phyloP scores from a whole-genome alignment of 2,329 filamentous ascomycete genomes.

The Blumeria hordei region DNA sequence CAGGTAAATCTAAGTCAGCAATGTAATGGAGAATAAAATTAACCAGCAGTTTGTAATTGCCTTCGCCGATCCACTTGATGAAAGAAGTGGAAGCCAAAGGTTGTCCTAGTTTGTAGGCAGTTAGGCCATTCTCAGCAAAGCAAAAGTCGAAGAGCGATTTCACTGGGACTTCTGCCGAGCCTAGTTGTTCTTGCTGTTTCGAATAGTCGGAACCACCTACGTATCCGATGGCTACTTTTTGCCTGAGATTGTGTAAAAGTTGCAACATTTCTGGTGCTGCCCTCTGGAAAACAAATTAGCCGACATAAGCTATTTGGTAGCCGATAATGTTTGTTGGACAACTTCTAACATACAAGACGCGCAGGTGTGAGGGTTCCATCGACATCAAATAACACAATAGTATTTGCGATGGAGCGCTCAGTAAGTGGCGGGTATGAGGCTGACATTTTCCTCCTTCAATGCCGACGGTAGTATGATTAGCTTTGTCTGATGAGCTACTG shows the following conservation, averaged over 20 bases:
- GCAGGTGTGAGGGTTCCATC: constrained; percentile 77
- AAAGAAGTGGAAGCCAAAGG: constrained; percentile 59
- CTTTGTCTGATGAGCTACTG: too few relatives aligned
- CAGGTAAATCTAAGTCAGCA: constrained; percentile 58
- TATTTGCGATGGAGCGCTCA: constrained; percentile 73
- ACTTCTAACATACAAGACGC: constrained; percentile 33
- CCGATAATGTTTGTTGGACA: too few relatives aligned
- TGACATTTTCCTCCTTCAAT: constrained; percentile 2
- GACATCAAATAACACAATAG: constrained; percentile 88
- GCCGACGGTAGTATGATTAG: too few relatives aligned
- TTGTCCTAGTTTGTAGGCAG: constrained; percentile 63
- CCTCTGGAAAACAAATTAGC: constrained; percentile 19
- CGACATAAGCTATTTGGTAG: too few relatives aligned
- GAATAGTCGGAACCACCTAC: constrained; percentile 77
- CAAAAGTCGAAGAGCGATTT: constrained; percentile 86
- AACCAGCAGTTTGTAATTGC: constrained; percentile 52
- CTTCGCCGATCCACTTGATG: constrained; percentile 78
- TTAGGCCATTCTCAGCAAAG: constrained; percentile 92
- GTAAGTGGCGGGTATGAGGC: constrained; percentile 38
- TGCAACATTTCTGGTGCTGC: constrained; percentile 63
- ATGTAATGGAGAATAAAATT: constrained; percentile 61
- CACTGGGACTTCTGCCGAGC: constrained; percentile 40
- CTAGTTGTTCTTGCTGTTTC: constrained; percentile 94
- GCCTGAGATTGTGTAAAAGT: constrained; percentile 54
- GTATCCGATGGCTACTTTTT: constrained; percentile 74